Base-by-base conservation (phyloP, 345 rosid species). In the Arabis alpina region DNA sequence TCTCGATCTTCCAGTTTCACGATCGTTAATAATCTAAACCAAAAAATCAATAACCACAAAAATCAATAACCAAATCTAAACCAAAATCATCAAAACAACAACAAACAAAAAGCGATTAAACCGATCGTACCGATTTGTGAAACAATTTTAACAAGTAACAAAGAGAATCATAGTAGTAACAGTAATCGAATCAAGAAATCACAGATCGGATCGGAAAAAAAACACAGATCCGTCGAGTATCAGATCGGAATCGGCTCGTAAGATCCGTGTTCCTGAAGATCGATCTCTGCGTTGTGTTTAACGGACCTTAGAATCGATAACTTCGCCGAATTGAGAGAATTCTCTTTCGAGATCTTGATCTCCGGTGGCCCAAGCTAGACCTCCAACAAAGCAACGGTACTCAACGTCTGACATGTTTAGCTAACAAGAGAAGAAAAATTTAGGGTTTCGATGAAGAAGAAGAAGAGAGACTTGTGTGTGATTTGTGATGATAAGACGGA, bases 221-320 rank as follows among this genome's bases (percentile, higher is more conserved):
- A 69, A 75, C 80, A 64, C 23, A 71, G 76, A 76, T 75, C 79
- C 70, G 74, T 19, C 78, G 78, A 19, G 23, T 19, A 19, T 19
- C 23, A 19, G 62, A 76, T 76, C 72, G 64, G 65, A 56, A 68
- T 54, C 78, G 28, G 34, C 51, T 64, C 65, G 70, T 23, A 19
- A 58, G 45, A 69, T 58, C 74, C 43, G 53, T 24, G 53, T 43
- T 82, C 79, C 86, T 77, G 67, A 62, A 63, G 71, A 10, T 61
- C 37, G 76, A 76, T 76, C 73, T 34, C 76, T 19, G 23, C 23
- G 23, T 19, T 19, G 63, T 53, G 85, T 76, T 80, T 41, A 82
- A 89, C 96, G 77, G 94, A 94, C 97, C 99, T 94, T 94, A 86
- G 89, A 91, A 76, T 94, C 99, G 79, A 88, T 14, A 74, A 94